Percentiles rank a stretch among this genome's conserved stretches.
Evolutionary conservation across 768 basidiomycete species (phyloP).

Genomic region (Leccinum subgranulosum): DNA sequence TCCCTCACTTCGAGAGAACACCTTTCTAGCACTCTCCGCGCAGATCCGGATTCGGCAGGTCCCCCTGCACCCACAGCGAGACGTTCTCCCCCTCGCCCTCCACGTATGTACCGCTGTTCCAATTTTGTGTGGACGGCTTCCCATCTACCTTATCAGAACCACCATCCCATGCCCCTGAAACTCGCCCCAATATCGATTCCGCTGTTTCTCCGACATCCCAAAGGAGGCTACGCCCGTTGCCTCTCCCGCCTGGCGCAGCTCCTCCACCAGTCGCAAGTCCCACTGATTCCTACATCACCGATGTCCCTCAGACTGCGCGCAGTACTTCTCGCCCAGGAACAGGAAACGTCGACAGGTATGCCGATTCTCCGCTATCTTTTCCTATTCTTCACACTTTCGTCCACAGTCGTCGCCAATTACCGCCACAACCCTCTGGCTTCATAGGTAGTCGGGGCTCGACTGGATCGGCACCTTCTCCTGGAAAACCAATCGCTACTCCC

Average conservation of each 20-base stretch:
- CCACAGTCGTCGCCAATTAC: constrained; percentile 30
- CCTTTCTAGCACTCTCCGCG: constrained; percentile 16
- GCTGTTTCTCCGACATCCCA: constrained; percentile 30
- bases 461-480: constrained; percentile 19
- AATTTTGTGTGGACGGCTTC: not conserved
- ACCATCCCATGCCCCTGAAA: constrained; percentile 17
- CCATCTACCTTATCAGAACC: constrained; percentile 6
- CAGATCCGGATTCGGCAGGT: constrained; percentile 15
- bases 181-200: constrained; percentile 20
- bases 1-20: constrained; percentile 21
- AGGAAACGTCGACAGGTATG: constrained; percentile 25
- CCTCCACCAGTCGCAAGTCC: constrained; percentile 10
- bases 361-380: not conserved
- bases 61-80: constrained; percentile 11
- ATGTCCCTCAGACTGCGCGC: constrained; percentile 7
- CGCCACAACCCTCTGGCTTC: constrained; percentile 16
- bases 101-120: constrained; percentile 17
- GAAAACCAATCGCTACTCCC: constrained; percentile 10
- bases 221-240: constrained; percentile 27
- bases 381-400: not conserved
- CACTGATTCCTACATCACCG: constrained; percentile 15
- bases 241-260: constrained; percentile 24
- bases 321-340: constrained; percentile 26
- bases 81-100: constrained; percentile 19
- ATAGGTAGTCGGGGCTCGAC: constrained; percentile 18